Conservation (phyloP, 163 green algal species). For the Scenedesmus sp. region DNA sequence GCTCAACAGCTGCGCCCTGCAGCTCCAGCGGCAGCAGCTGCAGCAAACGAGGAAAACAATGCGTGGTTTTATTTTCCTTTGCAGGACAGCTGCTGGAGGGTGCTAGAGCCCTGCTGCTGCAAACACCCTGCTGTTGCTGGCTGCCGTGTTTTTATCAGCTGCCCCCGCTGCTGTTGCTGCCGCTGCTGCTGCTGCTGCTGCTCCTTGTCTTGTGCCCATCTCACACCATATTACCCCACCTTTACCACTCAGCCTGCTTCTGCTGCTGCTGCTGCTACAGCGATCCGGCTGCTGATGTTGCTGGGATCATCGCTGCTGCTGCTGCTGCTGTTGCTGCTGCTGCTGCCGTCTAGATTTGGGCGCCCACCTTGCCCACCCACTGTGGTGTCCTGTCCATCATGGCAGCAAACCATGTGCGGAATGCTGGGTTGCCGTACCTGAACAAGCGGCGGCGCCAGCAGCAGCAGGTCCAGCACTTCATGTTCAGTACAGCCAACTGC, state of each 20-base stretch:
- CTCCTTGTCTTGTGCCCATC: not conserved
- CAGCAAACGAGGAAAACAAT: not conserved
- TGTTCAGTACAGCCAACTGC: not conserved
- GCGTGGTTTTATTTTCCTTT: too few relatives aligned
- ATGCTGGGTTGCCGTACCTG: conserved; percentile 96
- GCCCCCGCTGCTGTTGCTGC: not conserved
- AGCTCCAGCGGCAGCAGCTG: conserved; percentile 71
- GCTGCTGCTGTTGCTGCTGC: not conserved
- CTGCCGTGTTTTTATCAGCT: conserved; percentile 9
- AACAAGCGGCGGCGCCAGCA: not conserved
- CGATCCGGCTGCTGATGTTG: too few relatives aligned
- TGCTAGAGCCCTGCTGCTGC: too few relatives aligned
- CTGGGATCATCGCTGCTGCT: not conserved
- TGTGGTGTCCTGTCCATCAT: conserved; percentile 35
- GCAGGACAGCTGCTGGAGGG: too few relatives aligned
- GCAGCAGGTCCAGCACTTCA: not conserved
- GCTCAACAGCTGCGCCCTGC: conserved; percentile 72
- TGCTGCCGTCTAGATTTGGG: not conserved
- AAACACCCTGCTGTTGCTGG: too few relatives aligned
- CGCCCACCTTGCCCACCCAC: not conserved
- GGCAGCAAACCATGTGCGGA: conserved; percentile 77
- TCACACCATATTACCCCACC: too few relatives aligned
- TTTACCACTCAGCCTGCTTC: not conserved
- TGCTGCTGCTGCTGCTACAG: conserved; percentile 1
- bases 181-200: not conserved